Conservation (phyloP, 257 asterid species). For the Solanum appendiculatum region DNA sequence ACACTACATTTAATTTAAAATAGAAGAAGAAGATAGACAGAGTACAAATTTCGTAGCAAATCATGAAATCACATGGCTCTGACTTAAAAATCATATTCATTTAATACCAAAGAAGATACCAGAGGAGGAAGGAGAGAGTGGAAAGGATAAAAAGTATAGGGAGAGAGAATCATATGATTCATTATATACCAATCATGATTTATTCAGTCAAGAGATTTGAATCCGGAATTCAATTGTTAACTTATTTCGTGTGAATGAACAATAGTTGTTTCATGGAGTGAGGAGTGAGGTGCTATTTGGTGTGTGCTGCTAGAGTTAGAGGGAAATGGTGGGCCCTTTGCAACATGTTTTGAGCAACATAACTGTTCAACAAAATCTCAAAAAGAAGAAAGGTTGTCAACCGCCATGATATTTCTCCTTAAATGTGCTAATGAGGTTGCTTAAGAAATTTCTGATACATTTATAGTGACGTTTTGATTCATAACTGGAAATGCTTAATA, state of each 20-base stretch:
- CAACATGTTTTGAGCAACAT: not conserved
- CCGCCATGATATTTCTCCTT: not conserved
- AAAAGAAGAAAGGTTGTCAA: not conserved
- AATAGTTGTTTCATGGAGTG: not conserved
- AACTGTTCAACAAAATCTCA: not conserved
- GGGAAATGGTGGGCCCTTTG: not conserved
- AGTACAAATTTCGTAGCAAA: too few relatives aligned
- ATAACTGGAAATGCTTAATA: not conserved
- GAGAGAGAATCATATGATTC: not conserved
- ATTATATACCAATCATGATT: not conserved
- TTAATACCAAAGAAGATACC: too few relatives aligned
- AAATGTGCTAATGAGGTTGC: not conserved
- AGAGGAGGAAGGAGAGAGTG: too few relatives aligned
- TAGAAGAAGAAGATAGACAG: not conserved
- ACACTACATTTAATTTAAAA: too few relatives aligned
- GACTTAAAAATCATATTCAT: too few relatives aligned
- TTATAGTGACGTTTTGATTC: not conserved
- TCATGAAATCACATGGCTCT: too few relatives aligned
- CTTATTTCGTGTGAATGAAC: not conserved
- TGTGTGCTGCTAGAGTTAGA: not conserved
- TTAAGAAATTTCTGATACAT: not conserved
- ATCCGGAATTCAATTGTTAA: not conserved
- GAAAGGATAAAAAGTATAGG: too few relatives aligned
- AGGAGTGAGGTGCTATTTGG: not conserved
- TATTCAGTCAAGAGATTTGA: not conserved